phyloP scores from a whole-genome alignment of 1,284 basidiomycete species.

The Marasmius oreades region DNA sequence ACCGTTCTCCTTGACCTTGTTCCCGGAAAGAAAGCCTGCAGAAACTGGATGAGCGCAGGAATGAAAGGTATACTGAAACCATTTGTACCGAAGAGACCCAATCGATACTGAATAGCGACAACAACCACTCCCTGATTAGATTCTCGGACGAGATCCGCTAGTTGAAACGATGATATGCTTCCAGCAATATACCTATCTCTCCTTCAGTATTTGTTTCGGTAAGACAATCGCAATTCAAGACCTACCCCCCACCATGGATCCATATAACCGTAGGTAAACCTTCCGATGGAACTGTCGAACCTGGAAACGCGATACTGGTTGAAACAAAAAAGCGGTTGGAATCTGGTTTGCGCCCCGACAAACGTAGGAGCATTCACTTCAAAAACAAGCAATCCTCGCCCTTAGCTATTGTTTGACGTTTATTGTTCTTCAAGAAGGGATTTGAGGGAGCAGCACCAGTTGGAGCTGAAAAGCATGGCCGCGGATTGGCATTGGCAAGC shows the following conservation, averaged over 20 bases:
- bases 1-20: slow-evolving; percentile 23
- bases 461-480: slow-evolving; percentile 14
- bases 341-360: background rate
- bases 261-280: slow-evolving; percentile 29
- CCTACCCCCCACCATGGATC: slow-evolving; percentile 33
- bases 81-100: slow-evolving; percentile 19
- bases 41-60: background rate
- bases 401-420: slow-evolving; percentile 1
- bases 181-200: slow-evolving; percentile 17
- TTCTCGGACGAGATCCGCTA: slow-evolving; percentile 18
- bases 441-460: slow-evolving; percentile 9
- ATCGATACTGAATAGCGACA: slow-evolving; percentile 22
- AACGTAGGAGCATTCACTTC: slow-evolving; percentile 18
- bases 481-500: slow-evolving; percentile 18
- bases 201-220: background rate
- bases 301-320: slow-evolving; percentile 25
- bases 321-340: background rate
- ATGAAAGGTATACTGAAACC: background rate
- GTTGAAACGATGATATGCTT: slow-evolving; percentile 11
- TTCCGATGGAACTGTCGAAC: slow-evolving; percentile 12
- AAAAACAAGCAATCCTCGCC: slow-evolving; percentile 31
- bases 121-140: slow-evolving; percentile 18
- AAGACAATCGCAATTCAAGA: background rate
- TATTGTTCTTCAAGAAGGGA: slow-evolving; percentile 6
- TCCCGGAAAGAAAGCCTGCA: slow-evolving; percentile 25